Base-by-base conservation (phyloP, 2,329 filamentous ascomycete genomes). In the Neonectria hederae region DNA sequence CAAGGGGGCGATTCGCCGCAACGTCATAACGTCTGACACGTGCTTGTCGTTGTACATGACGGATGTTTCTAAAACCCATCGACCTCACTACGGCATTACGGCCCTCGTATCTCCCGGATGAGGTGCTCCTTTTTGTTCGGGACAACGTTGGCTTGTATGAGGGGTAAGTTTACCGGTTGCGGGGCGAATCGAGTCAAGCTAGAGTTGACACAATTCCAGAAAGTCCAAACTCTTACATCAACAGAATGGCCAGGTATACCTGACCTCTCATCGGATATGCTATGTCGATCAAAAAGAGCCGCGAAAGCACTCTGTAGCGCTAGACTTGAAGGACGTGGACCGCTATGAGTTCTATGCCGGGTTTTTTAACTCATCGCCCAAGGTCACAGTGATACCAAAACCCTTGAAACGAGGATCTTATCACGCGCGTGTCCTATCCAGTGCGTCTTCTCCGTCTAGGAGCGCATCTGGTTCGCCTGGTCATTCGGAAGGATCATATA, bases 131-230 rank as follows among this genome's bases (percentile, higher is more conserved):
- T 65, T 98, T 97, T 82, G 95, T 99, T 63, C 95, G 98, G 83
- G 94, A 98, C 85, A 94, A 93, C 79, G 94, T 99, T 74, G 96
- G 96, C 72, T 85, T 99, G 66, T 99, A 99, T 83, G 93, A 98
- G 86, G 96, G 96, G 94, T 97, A 86, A 82, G 89, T 83, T 54
- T 54, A 10, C 58, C 67, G 38, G 45, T 54, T 21, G 17, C 38
- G 28, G 45, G 48, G 49, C 40, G 40, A 17, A 11, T 35, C 30
- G 24, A 40, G 26, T 19, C 56, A 54, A 67, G 26, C 26, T 21
- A 32, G 46, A 46, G 55, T 68, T 73, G 38, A 66, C 70, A 59
- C 24, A 48, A 54, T 24, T 22, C 40, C 73, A 97, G 94, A 72
- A 98, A 97, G 83, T 96, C 90, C 83, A 99, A 99, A 83, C 90